These are phyloP conservation scores for Agaricus subrufescens DNA, from an alignment of 768 basidiomycete species.

Conservation along the genomic window DNA sequence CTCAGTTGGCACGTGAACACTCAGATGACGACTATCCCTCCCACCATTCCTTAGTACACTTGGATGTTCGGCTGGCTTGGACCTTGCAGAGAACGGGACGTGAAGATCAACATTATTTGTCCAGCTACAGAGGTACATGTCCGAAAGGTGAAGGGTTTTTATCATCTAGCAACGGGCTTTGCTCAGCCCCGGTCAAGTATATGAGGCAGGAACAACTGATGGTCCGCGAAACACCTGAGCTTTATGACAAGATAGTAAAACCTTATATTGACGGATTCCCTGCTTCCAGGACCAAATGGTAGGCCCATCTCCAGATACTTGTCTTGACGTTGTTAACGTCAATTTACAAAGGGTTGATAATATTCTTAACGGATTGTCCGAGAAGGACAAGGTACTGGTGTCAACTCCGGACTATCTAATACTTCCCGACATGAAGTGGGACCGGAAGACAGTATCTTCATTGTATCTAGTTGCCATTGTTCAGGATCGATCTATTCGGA, in stretches of 20 bases:
- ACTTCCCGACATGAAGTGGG: conserved; percentile 98
- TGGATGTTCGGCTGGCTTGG: conserved; percentile 75
- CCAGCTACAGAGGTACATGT: conserved; percentile 92
- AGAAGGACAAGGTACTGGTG: conserved; percentile 68
- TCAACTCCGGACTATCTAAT: conserved; percentile 67
- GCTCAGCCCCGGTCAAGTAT: conserved; percentile 45
- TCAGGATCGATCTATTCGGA: conserved; percentile 54
- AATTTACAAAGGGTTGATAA: conserved; percentile 67
- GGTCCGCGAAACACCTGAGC: conserved; percentile 76
- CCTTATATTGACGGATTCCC: conserved; percentile 81
- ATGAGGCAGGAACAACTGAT: conserved; percentile 66
- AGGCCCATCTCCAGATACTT: conserved; percentile 8
- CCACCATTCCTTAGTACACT: conserved; percentile 51
- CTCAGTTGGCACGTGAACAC: neutral
- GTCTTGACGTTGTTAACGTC: neutral
- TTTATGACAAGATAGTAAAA: conserved; percentile 66
- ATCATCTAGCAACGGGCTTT: neutral
- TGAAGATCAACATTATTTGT: conserved; percentile 80
- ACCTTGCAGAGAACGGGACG: conserved; percentile 45
- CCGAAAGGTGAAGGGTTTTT: conserved; percentile 50
- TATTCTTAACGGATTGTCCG: conserved; percentile 72
- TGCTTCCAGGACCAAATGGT: conserved; percentile 79
- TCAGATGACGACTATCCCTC: neutral
- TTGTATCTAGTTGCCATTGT: conserved; percentile 85
- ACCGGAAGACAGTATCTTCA: conserved; percentile 64